Percentiles rank a stretch among this genome's conserved stretches.
Evolutionary conservation across 768 basidiomycete genomes (phyloP).

Genomic region (Dictyophora rubrovolvata): DNA sequence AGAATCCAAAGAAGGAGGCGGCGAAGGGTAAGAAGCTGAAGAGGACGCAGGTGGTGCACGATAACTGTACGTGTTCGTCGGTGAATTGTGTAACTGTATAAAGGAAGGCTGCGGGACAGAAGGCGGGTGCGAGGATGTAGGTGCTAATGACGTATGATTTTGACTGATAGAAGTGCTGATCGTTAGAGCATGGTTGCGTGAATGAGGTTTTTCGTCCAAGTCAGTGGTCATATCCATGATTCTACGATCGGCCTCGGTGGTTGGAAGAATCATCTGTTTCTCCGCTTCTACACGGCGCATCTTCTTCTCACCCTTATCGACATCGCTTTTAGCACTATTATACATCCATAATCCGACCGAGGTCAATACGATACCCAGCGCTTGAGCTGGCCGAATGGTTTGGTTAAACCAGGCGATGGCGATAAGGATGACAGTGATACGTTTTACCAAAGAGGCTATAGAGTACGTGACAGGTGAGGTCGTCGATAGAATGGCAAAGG

Average conservation of each 20-base stretch:
- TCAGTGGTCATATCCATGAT: conserved; percentile 26
- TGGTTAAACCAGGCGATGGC: conserved; percentile 97
- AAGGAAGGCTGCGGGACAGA: conserved; percentile 2
- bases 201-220: neutral
- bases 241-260: conserved; percentile 48
- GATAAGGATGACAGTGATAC: conserved; percentile 95
- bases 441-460: conserved; percentile 95
- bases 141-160: conserved; percentile 4
- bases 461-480: conserved; percentile 98
- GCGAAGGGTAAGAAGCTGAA: conserved; percentile 27
- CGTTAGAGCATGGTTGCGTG: neutral
- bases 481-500: conserved; percentile 90
- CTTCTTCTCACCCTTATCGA: conserved; percentile 87
- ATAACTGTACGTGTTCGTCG: conserved; percentile 12
- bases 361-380: conserved; percentile 80
- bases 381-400: conserved; percentile 73
- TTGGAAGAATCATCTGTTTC: conserved; percentile 58
- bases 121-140: conserved; percentile 6
- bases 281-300: conserved; percentile 68
- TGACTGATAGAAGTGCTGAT: conserved; percentile 6
- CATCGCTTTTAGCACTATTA: conserved; percentile 86
- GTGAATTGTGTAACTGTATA: conserved; percentile 15
- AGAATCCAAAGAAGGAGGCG: conserved; percentile 30
- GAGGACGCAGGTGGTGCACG: conserved; percentile 13
- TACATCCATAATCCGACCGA: conserved; percentile 93